Conservation (phyloP, 306 rosid genomes). For the Nissolia schottii region DNA sequence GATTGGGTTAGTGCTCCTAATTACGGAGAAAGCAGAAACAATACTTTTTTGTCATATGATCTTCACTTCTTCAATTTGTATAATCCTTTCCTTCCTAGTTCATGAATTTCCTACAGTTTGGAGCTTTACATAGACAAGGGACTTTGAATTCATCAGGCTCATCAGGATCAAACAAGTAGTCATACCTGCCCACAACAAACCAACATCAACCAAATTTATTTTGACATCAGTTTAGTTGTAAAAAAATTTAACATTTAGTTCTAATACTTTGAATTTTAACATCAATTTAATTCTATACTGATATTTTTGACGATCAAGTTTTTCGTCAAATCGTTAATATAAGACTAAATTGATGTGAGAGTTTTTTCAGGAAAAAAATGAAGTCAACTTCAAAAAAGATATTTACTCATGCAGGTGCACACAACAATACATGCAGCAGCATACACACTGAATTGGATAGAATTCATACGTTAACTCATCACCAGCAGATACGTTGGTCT, state of each 20-base stretch:
- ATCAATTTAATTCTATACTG: too few species aligned
- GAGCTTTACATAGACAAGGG: conserved; percentile 96
- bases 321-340: too few species aligned
- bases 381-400: too few species aligned
- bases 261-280: too few species aligned
- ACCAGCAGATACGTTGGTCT: conserved; percentile 66
- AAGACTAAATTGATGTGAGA: too few species aligned
- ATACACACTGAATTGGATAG: background rate
- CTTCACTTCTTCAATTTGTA: conserved; percentile 36
- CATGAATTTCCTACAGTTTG: conserved; percentile 94
- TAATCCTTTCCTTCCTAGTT: conserved; percentile 52
- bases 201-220: conserved; percentile 9
- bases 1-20: conserved; percentile 77
- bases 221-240: too few species aligned
- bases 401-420: background rate
- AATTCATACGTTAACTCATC: conserved; percentile 86
- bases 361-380: too few species aligned
- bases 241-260: too few species aligned
- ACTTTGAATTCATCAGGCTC: conserved; percentile 97
- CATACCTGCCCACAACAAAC: conserved; percentile 62
- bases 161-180: conserved; percentile 95
- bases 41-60: conserved; percentile 31
- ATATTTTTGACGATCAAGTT: too few species aligned
- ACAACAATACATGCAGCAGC: background rate
- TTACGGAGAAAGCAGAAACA: conserved; percentile 68